Percentiles rank a stretch among this genome's conserved stretches.
Evolutionary conservation across 345 rosid genomes (phyloP).

Genomic region (Carallia brachiata): DNA sequence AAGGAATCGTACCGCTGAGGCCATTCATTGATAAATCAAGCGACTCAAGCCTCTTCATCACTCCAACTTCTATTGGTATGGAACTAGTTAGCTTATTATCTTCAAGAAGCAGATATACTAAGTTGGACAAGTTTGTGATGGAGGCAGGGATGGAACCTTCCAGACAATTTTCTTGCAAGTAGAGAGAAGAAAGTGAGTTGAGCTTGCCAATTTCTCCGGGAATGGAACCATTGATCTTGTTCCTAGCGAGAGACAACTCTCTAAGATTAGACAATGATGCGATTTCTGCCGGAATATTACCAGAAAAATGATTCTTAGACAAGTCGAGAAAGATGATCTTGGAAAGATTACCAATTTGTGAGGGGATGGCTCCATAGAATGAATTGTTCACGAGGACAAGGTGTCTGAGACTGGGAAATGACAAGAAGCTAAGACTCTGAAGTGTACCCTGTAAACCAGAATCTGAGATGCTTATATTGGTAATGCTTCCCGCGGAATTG

Average conservation of each 20-base stretch:
- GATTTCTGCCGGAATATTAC: constrained; percentile 10
- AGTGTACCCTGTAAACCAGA: constrained; percentile 11
- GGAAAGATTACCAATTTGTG: constrained; percentile 17
- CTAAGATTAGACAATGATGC: not conserved
- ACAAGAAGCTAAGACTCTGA: constrained; percentile 16
- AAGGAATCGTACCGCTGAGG: not conserved
- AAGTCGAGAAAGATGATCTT: constrained; percentile 21
- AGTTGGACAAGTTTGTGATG: not conserved
- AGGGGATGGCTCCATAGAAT: constrained; percentile 23
- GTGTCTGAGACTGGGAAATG: constrained; percentile 10
- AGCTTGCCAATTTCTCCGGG: constrained; percentile 8
- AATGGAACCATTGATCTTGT: constrained; percentile 9
- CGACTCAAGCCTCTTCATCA: not conserved
- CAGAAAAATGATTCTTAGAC: constrained; percentile 5
- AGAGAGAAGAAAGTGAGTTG: not conserved
- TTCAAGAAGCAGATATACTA: not conserved
- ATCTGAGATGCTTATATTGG: constrained; percentile 3
- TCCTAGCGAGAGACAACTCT: not conserved
- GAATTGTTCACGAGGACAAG: constrained; percentile 8
- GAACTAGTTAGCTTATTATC: not conserved
- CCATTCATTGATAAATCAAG: not conserved
- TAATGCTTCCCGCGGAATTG: not conserved
- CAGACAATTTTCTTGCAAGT: not conserved
- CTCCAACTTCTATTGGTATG: constrained; percentile 7
- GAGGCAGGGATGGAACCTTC: constrained; percentile 5